Evolutionary conservation across 306 rosid species (phyloP).

Genomic region (Lithocarpus polystachyus): DNA sequence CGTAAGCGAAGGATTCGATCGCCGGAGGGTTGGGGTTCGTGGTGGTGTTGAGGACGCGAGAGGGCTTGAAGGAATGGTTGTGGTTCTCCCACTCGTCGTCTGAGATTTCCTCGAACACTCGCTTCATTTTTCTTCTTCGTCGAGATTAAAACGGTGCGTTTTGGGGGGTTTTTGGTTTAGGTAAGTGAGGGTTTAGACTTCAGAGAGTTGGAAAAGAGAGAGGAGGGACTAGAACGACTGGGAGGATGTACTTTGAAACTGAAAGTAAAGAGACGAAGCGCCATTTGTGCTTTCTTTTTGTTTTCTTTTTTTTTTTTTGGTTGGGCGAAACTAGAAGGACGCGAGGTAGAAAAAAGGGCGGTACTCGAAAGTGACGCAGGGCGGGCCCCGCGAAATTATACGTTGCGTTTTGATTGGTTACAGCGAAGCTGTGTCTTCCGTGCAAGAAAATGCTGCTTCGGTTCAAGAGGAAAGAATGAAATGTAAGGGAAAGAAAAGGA

Average conservation of each 20-base stretch:
- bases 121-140: conserved; percentile 52
- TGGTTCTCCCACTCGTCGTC: conserved; percentile 94
- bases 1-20: conserved; percentile 71
- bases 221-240: not conserved
- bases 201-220: not conserved
- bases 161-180: not conserved
- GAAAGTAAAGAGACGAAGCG: not conserved
- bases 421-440: not conserved
- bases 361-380: not conserved
- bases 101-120: conserved; percentile 77
- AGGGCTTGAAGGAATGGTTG: conserved; percentile 80
- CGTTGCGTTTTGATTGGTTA: not conserved
- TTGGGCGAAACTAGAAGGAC: too few relatives aligned
- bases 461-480: too few relatives aligned
- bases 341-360: not conserved
- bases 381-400: not conserved
- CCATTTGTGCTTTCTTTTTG: not conserved
- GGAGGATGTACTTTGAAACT: not conserved
- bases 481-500: too few relatives aligned
- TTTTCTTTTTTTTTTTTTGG: too few relatives aligned
- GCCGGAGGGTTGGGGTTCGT: conserved; percentile 27
- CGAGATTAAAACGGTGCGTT: not conserved
- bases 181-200: not conserved
- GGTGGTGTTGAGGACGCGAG: conserved; percentile 50
- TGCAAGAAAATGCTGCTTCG: not conserved